Base-by-base conservation (phyloP, 257 asterid genomes). In the Salvia rosmarinus region DNA sequence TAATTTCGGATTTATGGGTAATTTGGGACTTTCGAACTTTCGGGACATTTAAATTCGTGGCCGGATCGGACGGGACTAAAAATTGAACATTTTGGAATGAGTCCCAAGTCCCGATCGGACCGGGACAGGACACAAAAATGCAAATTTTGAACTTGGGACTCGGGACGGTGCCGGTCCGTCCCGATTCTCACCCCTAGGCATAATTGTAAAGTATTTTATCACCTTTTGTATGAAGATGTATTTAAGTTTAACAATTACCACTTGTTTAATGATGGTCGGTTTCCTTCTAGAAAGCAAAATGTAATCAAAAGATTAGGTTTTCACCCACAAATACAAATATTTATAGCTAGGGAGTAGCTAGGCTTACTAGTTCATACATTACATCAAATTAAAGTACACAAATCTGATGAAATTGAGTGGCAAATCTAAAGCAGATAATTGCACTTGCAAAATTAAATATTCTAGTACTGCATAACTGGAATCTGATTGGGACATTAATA, bases 371-470 rank as follows among this genome's bases (percentile, higher is more conserved):
- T 64, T 56, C 63, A 65, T 73, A 42, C 55, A 51, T 78, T 78
- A 35, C 43, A 54, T 78, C 68, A 78, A 76, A 70, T 40, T 44
- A 72, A 70, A 70, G 69, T 69, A 51, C 80, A 75, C 37, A 75
- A 85, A 85, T 81, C 83, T 75, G 51, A 70, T 20, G 49, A 76
- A 62, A 76, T 16, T 68, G 68, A 82, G 79, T 79, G 83, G 88
- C 78, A 87, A 82, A 86, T 84, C 87, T 76, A 80, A 34, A 69
- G 81, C 80, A 77, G 78, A 88, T 85, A 44, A 84, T 88, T 77
- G 81, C 83, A 81, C 64, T 68, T 49, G n/a, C 57, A 72, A 35
- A 39, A 23, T 67, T 75, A 57, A 30, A 43, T 14, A 50, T 74
- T 57, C 42, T 74, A 70, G 60, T 21, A 80, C 56, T 70, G 78